Base-by-base conservation (phyloP, 140 eudicot genomes). In the Cichorium intybus region DNA sequence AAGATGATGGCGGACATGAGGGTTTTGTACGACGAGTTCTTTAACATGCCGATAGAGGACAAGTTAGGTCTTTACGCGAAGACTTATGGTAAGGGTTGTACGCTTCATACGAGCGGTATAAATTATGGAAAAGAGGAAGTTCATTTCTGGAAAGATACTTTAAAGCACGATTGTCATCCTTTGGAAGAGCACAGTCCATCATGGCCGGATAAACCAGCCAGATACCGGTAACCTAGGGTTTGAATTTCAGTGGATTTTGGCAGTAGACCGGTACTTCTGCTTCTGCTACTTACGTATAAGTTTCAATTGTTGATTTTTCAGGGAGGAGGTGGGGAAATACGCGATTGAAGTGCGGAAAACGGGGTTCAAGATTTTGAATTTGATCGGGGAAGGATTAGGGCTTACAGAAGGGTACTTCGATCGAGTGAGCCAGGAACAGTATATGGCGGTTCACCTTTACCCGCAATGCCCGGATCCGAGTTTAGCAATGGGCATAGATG, bases 91-190 rank as follows among this genome's bases (percentile, higher is more conserved):
- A 52, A 34, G 23, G 62, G 57, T 14, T 74, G 86, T 55, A 50
- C 68, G 54, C 71, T 82, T 22, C 71, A 69, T 53, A 82, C 81
- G 47, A 75, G 80, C n/a, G 75, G 82, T 57, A 28, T 48, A 17
- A 18, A 75, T 21, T 72, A 37, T 16, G 62, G 61, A 4, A 28
- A 55, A 35, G 78, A 82, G 22, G 80, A 72, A 12, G 79, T 73
- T 66, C 81, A 85, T 62, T 66, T 54, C 17, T 85, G 93, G 93
- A 85, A 77, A 59, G 93, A 85, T 39, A 73, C 78, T 17, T 22
- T 85, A 33, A 79, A 66, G 60, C 93, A 85, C 24, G 31, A 54
- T 18, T 85, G 85, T 63, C 56, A 85, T 59, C 95, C 95, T 21
- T 35, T 85, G 41, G 74, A 79, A 10, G 54, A 76, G 20, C 78